Base-by-base conservation (phyloP, 2,329 filamentous ascomycete genomes). In the Fusarium domesticum region DNA sequence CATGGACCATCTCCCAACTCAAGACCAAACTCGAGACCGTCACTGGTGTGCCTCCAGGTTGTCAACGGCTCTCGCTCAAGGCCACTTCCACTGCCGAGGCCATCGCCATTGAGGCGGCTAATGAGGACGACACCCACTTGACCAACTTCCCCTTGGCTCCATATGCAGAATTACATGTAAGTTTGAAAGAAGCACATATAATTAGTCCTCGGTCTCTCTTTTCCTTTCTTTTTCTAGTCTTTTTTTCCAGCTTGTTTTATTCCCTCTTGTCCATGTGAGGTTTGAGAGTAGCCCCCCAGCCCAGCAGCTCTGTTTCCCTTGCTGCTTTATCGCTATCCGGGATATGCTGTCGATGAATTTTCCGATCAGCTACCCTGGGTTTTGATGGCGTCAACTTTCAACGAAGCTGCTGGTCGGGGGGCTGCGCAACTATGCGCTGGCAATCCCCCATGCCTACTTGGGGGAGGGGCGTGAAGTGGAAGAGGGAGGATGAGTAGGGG, bases 21-120 rank as follows among this genome's bases (percentile, higher is more conserved):
- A 96, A 92, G 72, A 71, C 77, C 41, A 95, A 93, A 68, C 83
- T 98, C 39, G 92, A 97, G 69, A 86, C 89, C 50, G 84, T 97
- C 69, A 97, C 92, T 2, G 93, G 93, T 50, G 83, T 97, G 30
- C 92, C 93, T 14, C 87, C 91, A 10, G 78, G 78, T 20, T 83
- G 78, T 48, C 93, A 97, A 67, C 81, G 75, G 50, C 77, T 98
- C 50, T 83, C 75, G 20, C 74, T 96, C 63, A 87, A 84, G 64
- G 51, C 51, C 15, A 73, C 83, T 14, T 69, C 72, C 44, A 63
- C 63, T 25, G 76, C 81, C 57, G 77, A 83, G 51, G 74, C 75
- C 49, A 75, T 88, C 54, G 68, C 84, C 40, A 73, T 95, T 58
- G 77, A 84, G 60, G 84, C 84, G 35, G 71, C 76, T 31, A 80